Base-by-base conservation (phyloP, 176 grass and related monocot species). In the Dendrocalamus sinicus region DNA sequence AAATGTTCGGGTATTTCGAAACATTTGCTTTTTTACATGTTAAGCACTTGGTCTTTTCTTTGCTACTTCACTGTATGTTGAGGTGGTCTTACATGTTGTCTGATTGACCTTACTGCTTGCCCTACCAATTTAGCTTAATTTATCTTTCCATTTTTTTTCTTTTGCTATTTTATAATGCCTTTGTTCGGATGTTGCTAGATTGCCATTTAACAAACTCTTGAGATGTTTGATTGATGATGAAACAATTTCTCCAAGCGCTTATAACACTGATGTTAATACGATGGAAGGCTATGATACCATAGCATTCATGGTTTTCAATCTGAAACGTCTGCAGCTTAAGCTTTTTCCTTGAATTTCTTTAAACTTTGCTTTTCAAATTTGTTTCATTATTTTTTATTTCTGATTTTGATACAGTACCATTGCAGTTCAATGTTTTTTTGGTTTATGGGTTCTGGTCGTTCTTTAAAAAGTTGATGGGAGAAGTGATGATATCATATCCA, bases 221-320 rank as follows among this genome's bases (percentile, higher is more conserved):
- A 84, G 67, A 50, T 75, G 60, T 8, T 80, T 84, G 69, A 80
- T 87, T 83, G 22, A 69, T 91, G 85, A 87, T 80, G 89, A 80
- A 12, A 75, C 19, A 80, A 61, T 45, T 68, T 82, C 62, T 70
- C 80, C 51, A 79, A 87, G 85, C 69, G 85, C 75, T 75, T 79
- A 32, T 79, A 69, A 72, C 24, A 44, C 89, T 91, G 89, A 84
- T 35, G 24, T 1, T 73, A 50, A 46, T 79, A 53, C 75, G 89
- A 91, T 87, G 85, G 80, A 79, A 40, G 32, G 85, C 80, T 84
- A 46, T 87, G 9, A 4, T 39, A 48, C 1, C 11, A 87, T 75
- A 55, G 85, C 69, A 67, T 83, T 82, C 35, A 55, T 83, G 80
- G 89, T 87, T 87, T 90, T 90, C 80, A 90, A 87, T 87, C 84